A percentile compares a stretch with the other conserved stretches of the same genome.
Evolutionary conservation across 2,329 filamentous ascomycete genomes (phyloP).

Genomic region (Neofusicoccum parvum): DNA sequence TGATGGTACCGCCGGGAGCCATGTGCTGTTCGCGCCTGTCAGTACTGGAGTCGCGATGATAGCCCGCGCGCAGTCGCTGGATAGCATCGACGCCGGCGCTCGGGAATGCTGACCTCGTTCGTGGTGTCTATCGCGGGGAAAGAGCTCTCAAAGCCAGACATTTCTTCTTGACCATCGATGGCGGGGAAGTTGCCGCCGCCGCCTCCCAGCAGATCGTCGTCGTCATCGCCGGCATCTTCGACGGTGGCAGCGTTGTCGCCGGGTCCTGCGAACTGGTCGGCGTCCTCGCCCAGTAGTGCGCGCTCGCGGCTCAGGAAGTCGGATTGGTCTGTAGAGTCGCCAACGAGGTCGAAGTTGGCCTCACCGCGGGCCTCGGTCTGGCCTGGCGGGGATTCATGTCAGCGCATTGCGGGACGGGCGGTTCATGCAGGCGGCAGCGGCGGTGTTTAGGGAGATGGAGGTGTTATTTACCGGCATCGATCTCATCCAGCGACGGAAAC

Average conservation of each 20-base stretch:
- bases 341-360: conserved; percentile 50
- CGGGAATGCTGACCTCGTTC: conserved; percentile 62
- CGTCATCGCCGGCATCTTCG: conserved; percentile 55
- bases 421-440: neutral
- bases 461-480: conserved; percentile 49
- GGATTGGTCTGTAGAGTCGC: conserved; percentile 64
- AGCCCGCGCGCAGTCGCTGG: neutral
- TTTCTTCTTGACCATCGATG: conserved; percentile 45
- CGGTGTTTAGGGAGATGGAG: conserved; percentile 22
- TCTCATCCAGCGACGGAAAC: conserved; percentile 56
- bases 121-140: conserved; percentile 80
- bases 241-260: conserved; percentile 68
- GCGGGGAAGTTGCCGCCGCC: conserved; percentile 53
- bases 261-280: conserved; percentile 80
- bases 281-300: conserved; percentile 87
- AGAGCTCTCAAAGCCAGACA: conserved; percentile 76
- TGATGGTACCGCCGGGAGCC: conserved; percentile 78
- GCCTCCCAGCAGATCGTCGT: conserved; percentile 73
- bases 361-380: conserved; percentile 66
- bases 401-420: neutral
- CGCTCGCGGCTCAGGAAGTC: conserved; percentile 94
- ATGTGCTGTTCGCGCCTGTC: conserved; percentile 57
- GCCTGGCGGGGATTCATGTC: conserved; percentile 49
- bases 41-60: neutral
- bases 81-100: no score